phyloP scores from a whole-genome alignment of 2,329 filamentous ascomycete genomes.

The Aspergillus quadrilineatus region DNA sequence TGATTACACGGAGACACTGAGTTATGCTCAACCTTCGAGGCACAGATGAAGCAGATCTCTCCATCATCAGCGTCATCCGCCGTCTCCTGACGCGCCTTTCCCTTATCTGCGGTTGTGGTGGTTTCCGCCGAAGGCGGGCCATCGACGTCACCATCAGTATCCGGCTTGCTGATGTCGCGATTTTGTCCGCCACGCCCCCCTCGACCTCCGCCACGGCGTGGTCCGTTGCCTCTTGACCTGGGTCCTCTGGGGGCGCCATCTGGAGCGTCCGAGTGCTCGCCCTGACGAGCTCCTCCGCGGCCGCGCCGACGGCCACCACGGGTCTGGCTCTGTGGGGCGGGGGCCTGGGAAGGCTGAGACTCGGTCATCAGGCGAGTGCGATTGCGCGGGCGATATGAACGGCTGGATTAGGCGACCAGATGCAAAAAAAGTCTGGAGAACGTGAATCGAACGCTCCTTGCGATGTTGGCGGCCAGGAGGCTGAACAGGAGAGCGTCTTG shows the following conservation, averaged over 20 bases:
- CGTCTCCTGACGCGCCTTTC: slow-evolving; percentile 24
- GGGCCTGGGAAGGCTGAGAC: slow-evolving; percentile 23
- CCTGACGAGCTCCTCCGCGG: slow-evolving; percentile 36
- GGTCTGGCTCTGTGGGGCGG: slow-evolving; percentile 40
- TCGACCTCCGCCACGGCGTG: slow-evolving; percentile 27
- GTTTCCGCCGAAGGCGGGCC: slow-evolving; percentile 45
- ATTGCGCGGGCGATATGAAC: slow-evolving; percentile 1
- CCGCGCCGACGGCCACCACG: slow-evolving; percentile 44
- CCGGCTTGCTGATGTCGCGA: slow-evolving; percentile 21
- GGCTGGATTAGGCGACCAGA: neutral
- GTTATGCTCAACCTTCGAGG: slow-evolving; percentile 81
- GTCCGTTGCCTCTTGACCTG: slow-evolving; percentile 34
- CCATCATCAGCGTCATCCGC: slow-evolving; percentile 59
- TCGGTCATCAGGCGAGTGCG: slow-evolving; percentile 30
- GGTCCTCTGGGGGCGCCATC: slow-evolving; percentile 36
- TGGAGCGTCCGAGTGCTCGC: slow-evolving; percentile 30
- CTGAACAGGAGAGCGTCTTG: slow-evolving; percentile 9
- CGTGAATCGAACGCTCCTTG: slow-evolving; percentile 12
- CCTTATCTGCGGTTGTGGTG: slow-evolving; percentile 38
- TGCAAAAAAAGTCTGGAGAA: slow-evolving; percentile 5
- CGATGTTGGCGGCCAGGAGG: neutral
- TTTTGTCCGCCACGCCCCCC: slow-evolving; percentile 34
- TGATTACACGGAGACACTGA: slow-evolving; percentile 94
- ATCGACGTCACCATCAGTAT: slow-evolving; percentile 4
- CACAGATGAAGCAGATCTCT: slow-evolving; percentile 97